Evolutionary conservation across 1,139 yeast species (phyloP), one percentile per base, ranked within the genome.

Genomic region (Suzukiozyma palmioleophila): DNA sequence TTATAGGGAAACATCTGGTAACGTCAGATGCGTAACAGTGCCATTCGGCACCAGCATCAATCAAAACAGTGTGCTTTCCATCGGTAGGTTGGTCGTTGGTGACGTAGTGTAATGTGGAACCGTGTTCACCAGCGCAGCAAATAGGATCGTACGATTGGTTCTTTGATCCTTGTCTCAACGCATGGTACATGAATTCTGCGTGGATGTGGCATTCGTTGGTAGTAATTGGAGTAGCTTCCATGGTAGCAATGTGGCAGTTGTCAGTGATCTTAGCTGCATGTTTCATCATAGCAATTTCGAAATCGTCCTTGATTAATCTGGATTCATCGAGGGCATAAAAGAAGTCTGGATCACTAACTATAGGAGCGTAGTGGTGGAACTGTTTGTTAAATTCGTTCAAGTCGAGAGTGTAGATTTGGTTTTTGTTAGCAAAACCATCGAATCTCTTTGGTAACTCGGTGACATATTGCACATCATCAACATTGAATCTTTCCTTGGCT

Each of bases 41-140:
- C 96, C 97, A 90, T 66, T 90, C 97, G 7, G 96, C 96, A 38
- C 98, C 98, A 5, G 97, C 97, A 63, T 92, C 98, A 43, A 92
- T 82, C 45, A 92, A 73, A 10, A 92, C 75, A 3, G 92, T 75
- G 38, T 59, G 57, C 43, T 77, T 81, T 3, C 75, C 75, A 21
- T 62, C 71, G 28, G 69, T 63, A 40, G 81, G 59, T 2, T 72
- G 73, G 53, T 89, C 95, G 55, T 92, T 92, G 54, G 81, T 83
- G 13, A 85, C 81, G 58, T 90, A 92, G 60, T 92, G 98, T 47
- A 92, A 73, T 2, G 96, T 88, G 18, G 96, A 88, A 57, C 96
- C 87, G 45, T 83, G 81, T 30, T 95, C 82, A 0, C 98, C 98
- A 9, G 96, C 77, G 55, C 97, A 90, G 60, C 97, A 90, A 44